Evolutionary conservation across 805 yeast genomes (phyloP).

Genomic region (Teunomyces kruisii): DNA sequence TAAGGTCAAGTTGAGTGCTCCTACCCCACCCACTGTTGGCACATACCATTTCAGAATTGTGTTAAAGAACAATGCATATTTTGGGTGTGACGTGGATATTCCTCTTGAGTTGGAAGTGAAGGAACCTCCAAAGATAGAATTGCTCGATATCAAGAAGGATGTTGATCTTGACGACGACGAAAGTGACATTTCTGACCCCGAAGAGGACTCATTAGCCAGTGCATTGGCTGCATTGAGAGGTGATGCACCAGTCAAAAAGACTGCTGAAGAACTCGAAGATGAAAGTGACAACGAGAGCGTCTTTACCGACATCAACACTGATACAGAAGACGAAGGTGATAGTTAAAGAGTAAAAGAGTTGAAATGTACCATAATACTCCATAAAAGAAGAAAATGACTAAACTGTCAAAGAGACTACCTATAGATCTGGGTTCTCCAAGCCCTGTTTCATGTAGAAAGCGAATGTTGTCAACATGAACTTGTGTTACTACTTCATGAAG

Average conservation of each 20-base stretch:
- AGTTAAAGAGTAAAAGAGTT: constrained; percentile 7
- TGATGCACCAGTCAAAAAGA: constrained; percentile 25
- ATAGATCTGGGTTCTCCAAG: no score
- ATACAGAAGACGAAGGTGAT: constrained; percentile 44
- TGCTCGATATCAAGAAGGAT: constrained; percentile 19
- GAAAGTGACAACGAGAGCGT: constrained; percentile 39
- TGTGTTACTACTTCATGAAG: no score
- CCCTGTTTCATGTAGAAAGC: no score
- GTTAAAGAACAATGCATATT: constrained; percentile 72
- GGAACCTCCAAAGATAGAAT: constrained; percentile 39
- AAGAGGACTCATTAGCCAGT: constrained; percentile 74
- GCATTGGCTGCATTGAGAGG: constrained; percentile 72
- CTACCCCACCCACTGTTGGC: constrained; percentile 76
- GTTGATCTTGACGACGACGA: constrained; percentile 47
- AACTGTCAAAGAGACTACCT: no score
- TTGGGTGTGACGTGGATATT: constrained; percentile 76
- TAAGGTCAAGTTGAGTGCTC: constrained; percentile 68
- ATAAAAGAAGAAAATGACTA: neutral
- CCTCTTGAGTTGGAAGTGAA: constrained; percentile 71
- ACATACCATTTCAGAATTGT: constrained; percentile 65
- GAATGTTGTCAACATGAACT: no score
- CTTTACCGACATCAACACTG: constrained; percentile 46
- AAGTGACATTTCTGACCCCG: constrained; percentile 63
- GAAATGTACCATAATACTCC: neutral
- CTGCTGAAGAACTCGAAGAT: constrained; percentile 31